Base-by-base conservation (phyloP, 106 monocot genomes). In the Acorus gramineus region DNA sequence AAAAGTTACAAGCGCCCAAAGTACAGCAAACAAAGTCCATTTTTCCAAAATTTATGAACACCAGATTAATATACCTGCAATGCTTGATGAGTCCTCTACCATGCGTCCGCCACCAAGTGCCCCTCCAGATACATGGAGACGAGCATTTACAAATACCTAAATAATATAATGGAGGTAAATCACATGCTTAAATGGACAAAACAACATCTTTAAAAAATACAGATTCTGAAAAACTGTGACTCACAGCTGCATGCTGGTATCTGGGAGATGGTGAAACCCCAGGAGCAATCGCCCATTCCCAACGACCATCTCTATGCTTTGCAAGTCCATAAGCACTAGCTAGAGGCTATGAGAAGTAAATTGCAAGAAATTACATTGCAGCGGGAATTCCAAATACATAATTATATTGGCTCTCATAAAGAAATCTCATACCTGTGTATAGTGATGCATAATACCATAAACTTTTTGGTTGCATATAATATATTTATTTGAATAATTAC, bases 271-370 rank as follows among this genome's bases (percentile, higher is more conserved):
- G 96, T 70, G 96, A 98, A 60, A 91, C 90, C 69, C 96, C 96
- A 70, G 96, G 96, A 57, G 96, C 96, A 77, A 98, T 98, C 73
- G 96, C 96, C 96, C 96, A 98, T 69, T 98, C 96, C 96, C 96
- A 98, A 61, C 96, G 87, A 42, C 96, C 96, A 77, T 98, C 96
- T 60, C 96, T 87, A 66, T 98, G 96, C 65, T 90, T 98, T 43
- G 96, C 96, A 81, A 98, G 96, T 71, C 96, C 96, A 76, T 98
- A 98, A 9, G 96, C 96, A 83, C 85, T 91, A 71, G 96, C 72
- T 47, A 98, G 67, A 14, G 96, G 96, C 96, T 98, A 61, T 57
- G 42, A 64, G 47, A 66, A 63, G 14, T 49, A 13, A 45, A 61
- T 9, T 59, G 3, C 14, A 11, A 28, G 28, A 28, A 28, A 28